Base-by-base conservation (phyloP, 2,329 filamentous ascomycete genomes). In the Lecanicillium sp. region DNA sequence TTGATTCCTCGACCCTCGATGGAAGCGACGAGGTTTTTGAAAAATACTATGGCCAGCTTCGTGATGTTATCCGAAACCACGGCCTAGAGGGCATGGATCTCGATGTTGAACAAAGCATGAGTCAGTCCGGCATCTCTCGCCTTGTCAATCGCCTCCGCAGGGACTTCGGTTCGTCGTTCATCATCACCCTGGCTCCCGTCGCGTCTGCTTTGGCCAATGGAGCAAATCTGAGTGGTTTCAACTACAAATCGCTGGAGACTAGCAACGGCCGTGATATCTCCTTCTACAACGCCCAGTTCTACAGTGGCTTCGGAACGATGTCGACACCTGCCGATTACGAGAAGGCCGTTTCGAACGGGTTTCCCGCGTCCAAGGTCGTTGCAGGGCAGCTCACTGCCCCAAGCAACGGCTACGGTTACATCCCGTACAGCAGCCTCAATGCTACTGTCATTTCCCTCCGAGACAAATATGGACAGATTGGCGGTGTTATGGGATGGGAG, bases 401-500 rank as follows among this genome's bases (percentile, higher is more conserved):
- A 0, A 71, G 66, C 0, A 89, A 91, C 57, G 87, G 87, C 2
- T 53, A 54, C 5, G 72, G 70, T 0, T 72, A 65, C 51, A 68
- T 76, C 2, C 58, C 60, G 11, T 68, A 69, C 17, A 67, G 74
- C 33, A 73, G 73, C 51, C 51, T 75, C 12, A 67, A 67, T 6
- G 44, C 56, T 1, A 72, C 72, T 4, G 56, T 78, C 2, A 52
- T 56, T 11, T 60, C 64, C 17, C 57, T 78, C 11, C 59, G 65
- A 14, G 54, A 51, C 3, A 62, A 64, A 51, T 88, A 87, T 58
- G 78, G 79, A 1, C 69, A 69, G 4, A 90, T 94, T 60, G 90
- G 89, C 1, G 90, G 90, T 1, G 81, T 95, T 2, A 90, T 90
- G 80, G 88, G 87, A 3, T 95, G 90, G 90, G 90, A 95, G 67